Percentiles rank a stretch among this genome's conserved stretches.
phyloP scores from a whole-genome alignment of 2,329 filamentous ascomycete species.

The Pseudonectria foliicola region DNA sequence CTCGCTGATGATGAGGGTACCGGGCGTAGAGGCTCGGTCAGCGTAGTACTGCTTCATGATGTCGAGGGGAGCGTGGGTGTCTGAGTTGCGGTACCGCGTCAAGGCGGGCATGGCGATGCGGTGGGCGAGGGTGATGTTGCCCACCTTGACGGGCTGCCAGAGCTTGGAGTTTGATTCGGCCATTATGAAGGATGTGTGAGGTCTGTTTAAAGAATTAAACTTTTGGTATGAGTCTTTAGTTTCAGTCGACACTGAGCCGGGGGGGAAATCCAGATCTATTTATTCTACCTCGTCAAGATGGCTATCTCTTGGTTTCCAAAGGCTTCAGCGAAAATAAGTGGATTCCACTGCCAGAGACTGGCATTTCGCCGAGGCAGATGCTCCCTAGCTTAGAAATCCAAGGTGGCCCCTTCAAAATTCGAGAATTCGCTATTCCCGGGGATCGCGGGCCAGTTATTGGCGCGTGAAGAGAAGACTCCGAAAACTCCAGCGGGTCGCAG shows the following conservation, averaged over 20 bases:
- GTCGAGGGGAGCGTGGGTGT: conserved; percentile 24
- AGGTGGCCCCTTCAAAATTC: no score
- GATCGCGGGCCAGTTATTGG: no score
- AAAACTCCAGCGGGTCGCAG: no score
- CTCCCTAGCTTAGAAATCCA: no score
- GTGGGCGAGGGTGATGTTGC: conserved; percentile 31
- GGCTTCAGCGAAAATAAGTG: no score
- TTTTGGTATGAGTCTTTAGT: no score
- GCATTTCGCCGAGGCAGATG: no score
- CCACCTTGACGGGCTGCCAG: conserved; percentile 33
- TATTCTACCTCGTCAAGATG: neutral
- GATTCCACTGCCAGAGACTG: no score
- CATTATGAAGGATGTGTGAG: conserved; percentile 7
- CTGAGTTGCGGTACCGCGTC: conserved; percentile 43
- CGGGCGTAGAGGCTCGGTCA: conserved; percentile 36
- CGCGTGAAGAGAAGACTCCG: no score
- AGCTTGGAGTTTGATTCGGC: conserved; percentile 10
- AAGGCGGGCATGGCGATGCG: conserved; percentile 49
- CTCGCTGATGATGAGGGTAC: conserved; percentile 38
- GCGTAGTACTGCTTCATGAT: conserved; percentile 35
- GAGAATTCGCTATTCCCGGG: no score
- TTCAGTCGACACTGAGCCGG: no score
- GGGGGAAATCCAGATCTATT: neutral
- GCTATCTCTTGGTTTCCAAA: neutral
- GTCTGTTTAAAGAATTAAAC: no score